phyloP scores from a whole-genome alignment of 177 flowering plant genomes.

The Vitis hybrid region DNA sequence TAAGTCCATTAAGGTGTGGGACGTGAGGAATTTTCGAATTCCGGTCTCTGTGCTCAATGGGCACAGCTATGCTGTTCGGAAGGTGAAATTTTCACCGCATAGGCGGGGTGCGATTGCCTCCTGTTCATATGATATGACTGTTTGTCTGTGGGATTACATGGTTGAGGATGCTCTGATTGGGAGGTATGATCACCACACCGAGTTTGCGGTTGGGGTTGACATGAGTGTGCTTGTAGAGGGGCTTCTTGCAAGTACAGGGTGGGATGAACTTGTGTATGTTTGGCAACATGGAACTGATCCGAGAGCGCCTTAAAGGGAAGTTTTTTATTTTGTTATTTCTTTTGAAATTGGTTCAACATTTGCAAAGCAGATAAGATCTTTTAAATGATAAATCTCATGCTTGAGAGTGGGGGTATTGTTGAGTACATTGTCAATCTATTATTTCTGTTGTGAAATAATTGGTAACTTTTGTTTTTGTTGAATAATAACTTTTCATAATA shows the following conservation, averaged over 20 bases:
- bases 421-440: no score
- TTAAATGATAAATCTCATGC: no score
- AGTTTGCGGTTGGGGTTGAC: slow-evolving; percentile 91
- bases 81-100: slow-evolving; percentile 85
- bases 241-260: slow-evolving; percentile 86
- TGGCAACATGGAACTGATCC: slow-evolving; percentile 98
- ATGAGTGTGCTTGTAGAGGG: slow-evolving; percentile 98
- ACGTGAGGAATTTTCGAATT: slow-evolving; percentile 68
- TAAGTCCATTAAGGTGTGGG: slow-evolving; percentile 85
- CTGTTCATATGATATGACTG: slow-evolving; percentile 93
- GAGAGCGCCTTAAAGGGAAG: slow-evolving; percentile 51
- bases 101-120: slow-evolving; percentile 51
- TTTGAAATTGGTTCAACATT: not conserved
- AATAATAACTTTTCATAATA: no score
- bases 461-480: no score
- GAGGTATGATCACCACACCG: slow-evolving; percentile 92
- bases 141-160: slow-evolving; percentile 86
- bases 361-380: not conserved
- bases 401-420: no score
- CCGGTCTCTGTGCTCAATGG: slow-evolving; percentile 80
- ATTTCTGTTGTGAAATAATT: no score
- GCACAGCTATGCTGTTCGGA: slow-evolving; percentile 84
- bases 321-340: not conserved
- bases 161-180: slow-evolving; percentile 81
- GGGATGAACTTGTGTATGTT: slow-evolving; percentile 93